A percentile compares a stretch with the other conserved stretches of the same genome.
Conservation (phyloP, 2,329 filamentous ascomycete genomes). For the Canariomyces notabilis region DNA sequence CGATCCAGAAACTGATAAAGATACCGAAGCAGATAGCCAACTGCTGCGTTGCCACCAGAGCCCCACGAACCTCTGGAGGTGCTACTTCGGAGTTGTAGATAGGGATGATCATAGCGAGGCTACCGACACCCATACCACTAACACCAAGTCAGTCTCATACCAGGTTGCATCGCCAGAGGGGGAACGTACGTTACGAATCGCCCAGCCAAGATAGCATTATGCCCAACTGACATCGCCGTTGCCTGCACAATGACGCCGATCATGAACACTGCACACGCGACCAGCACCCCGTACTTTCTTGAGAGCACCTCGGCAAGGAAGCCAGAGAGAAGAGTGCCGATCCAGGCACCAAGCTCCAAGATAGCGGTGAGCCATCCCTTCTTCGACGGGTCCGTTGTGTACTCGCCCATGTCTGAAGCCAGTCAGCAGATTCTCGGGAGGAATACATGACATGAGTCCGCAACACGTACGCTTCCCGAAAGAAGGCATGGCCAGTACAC, state of each 20-base stretch:
- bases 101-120: slow-evolving; percentile 57
- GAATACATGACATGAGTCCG: not conserved
- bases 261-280: slow-evolving; percentile 62
- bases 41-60: slow-evolving; percentile 45
- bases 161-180: not conserved
- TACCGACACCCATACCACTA: slow-evolving; percentile 62
- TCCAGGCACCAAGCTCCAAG: slow-evolving; percentile 71
- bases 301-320: slow-evolving; percentile 66
- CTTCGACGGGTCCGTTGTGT: slow-evolving; percentile 45
- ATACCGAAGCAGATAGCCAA: slow-evolving; percentile 57
- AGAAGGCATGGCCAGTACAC: slow-evolving; percentile 55
- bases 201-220: slow-evolving; percentile 61
- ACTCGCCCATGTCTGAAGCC: slow-evolving; percentile 49
- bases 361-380: slow-evolving; percentile 62
- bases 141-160: not conserved
- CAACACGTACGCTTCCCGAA: slow-evolving; percentile 44
- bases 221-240: slow-evolving; percentile 52
- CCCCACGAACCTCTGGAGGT: slow-evolving; percentile 44
- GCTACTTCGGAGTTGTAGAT: slow-evolving; percentile 46
- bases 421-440: not conserved
- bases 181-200: slow-evolving; percentile 59
- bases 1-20: slow-evolving; percentile 61
- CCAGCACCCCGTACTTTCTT: slow-evolving; percentile 64
- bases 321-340: slow-evolving; percentile 65
- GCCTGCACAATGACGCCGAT: slow-evolving; percentile 66